phyloP scores from a whole-genome alignment of 2,329 filamentous ascomycete species.

The Teratosphaeria viscida region DNA sequence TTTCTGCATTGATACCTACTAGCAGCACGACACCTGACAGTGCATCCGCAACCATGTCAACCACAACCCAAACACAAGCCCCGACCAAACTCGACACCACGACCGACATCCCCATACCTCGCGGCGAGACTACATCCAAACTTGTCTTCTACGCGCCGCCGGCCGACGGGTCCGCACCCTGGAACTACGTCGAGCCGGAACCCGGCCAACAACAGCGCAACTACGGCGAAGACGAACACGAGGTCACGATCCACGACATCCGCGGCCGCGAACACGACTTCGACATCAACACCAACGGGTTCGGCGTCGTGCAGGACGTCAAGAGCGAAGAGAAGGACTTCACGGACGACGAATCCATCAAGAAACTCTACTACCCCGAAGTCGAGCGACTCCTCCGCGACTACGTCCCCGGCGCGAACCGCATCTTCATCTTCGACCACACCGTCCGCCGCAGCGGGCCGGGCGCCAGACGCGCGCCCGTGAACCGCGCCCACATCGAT shows the following conservation, averaged over 20 bases:
- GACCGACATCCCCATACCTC: constrained; percentile 31
- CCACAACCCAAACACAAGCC: constrained; percentile 16
- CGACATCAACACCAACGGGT: constrained; percentile 63
- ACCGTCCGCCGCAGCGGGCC: constrained; percentile 63
- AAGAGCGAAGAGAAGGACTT: constrained; percentile 50
- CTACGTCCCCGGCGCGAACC: constrained; percentile 54
- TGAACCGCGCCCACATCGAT: constrained; percentile 69
- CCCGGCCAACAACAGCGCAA: constrained; percentile 55
- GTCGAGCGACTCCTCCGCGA: constrained; percentile 61
- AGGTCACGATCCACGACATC: constrained; percentile 58
- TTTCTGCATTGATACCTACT: background rate
- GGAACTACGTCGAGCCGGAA: constrained; percentile 50
- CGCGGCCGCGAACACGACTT: constrained; percentile 59
- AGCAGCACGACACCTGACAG: background rate
- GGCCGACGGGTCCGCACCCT: constrained; percentile 48
- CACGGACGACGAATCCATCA: constrained; percentile 57
- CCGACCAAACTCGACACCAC: constrained; percentile 15
- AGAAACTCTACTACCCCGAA: constrained; percentile 71
- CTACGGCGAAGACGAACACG: constrained; percentile 41
- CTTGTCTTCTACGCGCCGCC: constrained; percentile 58
- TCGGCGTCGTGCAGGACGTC: constrained; percentile 52
- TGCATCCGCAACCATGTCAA: constrained; percentile 9
- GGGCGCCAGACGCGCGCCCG: constrained; percentile 54
- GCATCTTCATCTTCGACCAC: constrained; percentile 74
- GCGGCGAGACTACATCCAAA: constrained; percentile 52